A percentile compares a stretch with the other conserved stretches of the same genome.
Conservation (phyloP, 352 stramenopile genomes). For the Phytophthora ramorum region DNA sequence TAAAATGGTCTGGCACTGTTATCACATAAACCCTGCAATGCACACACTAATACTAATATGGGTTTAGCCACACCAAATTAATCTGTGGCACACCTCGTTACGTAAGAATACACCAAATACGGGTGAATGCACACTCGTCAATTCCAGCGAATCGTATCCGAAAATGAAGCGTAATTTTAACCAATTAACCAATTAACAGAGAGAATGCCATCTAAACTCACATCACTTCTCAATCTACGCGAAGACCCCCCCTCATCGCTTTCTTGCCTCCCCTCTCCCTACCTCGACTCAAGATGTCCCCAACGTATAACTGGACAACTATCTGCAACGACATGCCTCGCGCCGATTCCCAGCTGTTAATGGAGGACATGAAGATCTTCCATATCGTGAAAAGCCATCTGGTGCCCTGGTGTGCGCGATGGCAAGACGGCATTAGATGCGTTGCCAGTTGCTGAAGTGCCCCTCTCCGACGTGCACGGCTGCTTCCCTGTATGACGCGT, state of each 20-base stretch:
- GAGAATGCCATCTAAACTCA: too few relatives aligned
- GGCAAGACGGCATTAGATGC: constrained; percentile 3
- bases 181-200: too few relatives aligned
- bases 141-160: neutral
- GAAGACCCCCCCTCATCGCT: too few relatives aligned
- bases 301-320: neutral
- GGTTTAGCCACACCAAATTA: neutral
- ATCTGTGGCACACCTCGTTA: neutral
- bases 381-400: constrained; percentile 7
- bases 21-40: neutral
- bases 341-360: constrained; percentile 3
- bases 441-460: constrained; percentile 7
- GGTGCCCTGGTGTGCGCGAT: constrained; percentile 2
- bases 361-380: constrained; percentile 7
- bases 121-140: neutral
- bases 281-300: too few relatives aligned
- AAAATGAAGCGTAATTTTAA: too few relatives aligned
- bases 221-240: too few relatives aligned
- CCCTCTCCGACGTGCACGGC: neutral
- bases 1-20: too few relatives aligned
- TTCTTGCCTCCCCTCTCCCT: too few relatives aligned
- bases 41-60: neutral
- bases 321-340: constrained; percentile 7
- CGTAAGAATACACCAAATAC: neutral
- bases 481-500: neutral